Conservation (phyloP, 2,329 filamentous ascomycete species). For the Fusarium torreyae region DNA sequence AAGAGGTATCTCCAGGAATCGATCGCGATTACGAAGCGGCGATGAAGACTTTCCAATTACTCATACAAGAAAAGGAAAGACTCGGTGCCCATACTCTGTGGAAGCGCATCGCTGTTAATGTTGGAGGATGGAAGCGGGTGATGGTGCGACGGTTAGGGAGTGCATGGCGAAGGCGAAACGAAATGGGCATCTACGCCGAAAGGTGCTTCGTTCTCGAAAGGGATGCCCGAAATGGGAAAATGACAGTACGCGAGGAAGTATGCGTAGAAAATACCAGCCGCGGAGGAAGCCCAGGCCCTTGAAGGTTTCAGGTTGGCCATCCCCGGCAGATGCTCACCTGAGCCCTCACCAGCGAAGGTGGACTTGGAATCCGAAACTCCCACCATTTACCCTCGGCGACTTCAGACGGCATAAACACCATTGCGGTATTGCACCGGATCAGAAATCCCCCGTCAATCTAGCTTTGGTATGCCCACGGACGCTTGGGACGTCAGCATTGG, state of each 20-base stretch:
- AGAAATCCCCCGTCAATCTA: neutral
- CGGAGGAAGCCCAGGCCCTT: constrained; percentile 43
- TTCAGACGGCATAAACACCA: neutral
- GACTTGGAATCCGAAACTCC: neutral
- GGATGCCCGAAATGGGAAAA: constrained; percentile 34
- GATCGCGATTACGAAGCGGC: constrained; percentile 59
- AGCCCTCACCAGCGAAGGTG: neutral
- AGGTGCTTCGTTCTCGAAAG: constrained; percentile 62
- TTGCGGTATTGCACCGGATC: neutral
- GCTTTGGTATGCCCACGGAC: neutral
- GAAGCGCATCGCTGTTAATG: constrained; percentile 62
- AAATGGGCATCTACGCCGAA: constrained; percentile 62
- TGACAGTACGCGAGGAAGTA: constrained; percentile 49
- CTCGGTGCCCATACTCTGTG: constrained; percentile 48
- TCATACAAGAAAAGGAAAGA: constrained; percentile 52
- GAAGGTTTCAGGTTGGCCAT: constrained; percentile 4
- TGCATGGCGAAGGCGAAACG: constrained; percentile 59
- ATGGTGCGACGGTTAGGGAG: constrained; percentile 61
- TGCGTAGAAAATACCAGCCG: constrained; percentile 50
- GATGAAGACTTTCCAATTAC: constrained; percentile 52
- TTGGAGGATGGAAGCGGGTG: constrained; percentile 63
- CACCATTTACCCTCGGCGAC: neutral
- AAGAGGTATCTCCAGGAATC: constrained; percentile 44
- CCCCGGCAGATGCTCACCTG: neutral
- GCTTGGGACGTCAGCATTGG: neutral